Base-by-base conservation (phyloP, 345 rosid genomes). In the Toxicodendron radicans region DNA sequence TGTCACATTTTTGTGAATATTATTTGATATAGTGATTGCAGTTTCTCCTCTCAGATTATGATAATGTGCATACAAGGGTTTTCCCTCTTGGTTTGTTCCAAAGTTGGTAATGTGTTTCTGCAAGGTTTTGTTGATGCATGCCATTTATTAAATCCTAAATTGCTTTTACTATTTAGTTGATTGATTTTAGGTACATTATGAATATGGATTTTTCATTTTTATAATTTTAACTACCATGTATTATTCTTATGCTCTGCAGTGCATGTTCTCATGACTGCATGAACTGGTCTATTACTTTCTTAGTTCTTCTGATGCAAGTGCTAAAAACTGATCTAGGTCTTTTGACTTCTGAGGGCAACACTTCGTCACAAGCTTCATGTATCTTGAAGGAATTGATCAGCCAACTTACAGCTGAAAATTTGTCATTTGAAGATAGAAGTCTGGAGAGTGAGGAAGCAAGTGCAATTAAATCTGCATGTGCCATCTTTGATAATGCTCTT, bases 371-470 rank as follows among this genome's bases (percentile, higher is more conserved):
- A 71, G 89, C 91, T 75, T 84, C 92, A 57, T 52, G 59, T 75
- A 79, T 85, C 75, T 38, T 92, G 66, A 95, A 81, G 83, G 87
- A 91, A 71, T 74, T 95, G 88, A 83, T 95, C 69, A 82, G 66
- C 65, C 76, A 74, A 76, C 79, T 75, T 77, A 23, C 20, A 4
- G 84, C 84, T 68, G 76, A 63, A 73, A 73, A 75, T 64, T 79
- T 73, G 52, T 74, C 81, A 66, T 52, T 68, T 81, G 84, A 76
- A 80, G 85, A 78, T 70, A 69, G 70, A 76, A 64, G 67, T 69
- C 68, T 73, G 32, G 83, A 68, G 46, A 86, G 81, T 64, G 76
- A 85, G 58, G 85, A 87, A 79, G 84, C 80, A 54, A 62, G 58
- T 60, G 82, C 83, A 51, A 75, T 91, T 68, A 86, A 76, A 81